Base-by-base conservation (phyloP, 805 yeast species). In the Vanderwaltozyma yarrowii region DNA sequence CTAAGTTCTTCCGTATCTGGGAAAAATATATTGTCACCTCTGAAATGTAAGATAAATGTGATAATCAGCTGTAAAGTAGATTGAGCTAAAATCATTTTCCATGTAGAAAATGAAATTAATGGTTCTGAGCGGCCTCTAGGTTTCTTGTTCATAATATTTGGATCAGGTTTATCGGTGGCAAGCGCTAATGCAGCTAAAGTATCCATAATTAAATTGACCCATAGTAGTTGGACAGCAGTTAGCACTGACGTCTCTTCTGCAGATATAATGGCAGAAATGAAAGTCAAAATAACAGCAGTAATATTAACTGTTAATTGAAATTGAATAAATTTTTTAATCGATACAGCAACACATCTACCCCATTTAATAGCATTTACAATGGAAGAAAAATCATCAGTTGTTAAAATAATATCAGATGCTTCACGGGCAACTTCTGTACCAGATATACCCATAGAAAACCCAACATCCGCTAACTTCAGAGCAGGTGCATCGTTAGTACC, bases 401-500 rank as follows among this genome's bases (percentile, higher is more conserved):
- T 85, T 45, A 85, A 70, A 48, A 85, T 84, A 49, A 85, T 85
- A 63, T 85, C 95, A 9, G 89, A 84, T 7, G 98, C 98, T 58
- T 92, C 99, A 60, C 96, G 76, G 9, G 99, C 98, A 44, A 92
- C 97, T 63, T 92, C 99, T 2, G 98, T 92, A 47, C 99, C 99
- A 8, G 95, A 73, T 43, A 88, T 85, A 47, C 99, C 99, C 99
- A 92, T 92, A 2, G 97, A 84, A 56, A 92, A 38, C 53, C 97
- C 97, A 50, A 88, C 88, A 63, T 88, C 96, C 2, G 97, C 96
- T 49, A 88, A 70, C 58, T 89, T 88, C 50, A 89, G 70, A 5
- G 97, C 96, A n/a, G 97, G 97, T 0, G 97, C 97, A 67, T 88
- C 97, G 60, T 88, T 88, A 12, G 89, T 96, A 64, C 97, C 97